phyloP scores from a whole-genome alignment of 129 eudicot species.

The Deinandra increscens region DNA sequence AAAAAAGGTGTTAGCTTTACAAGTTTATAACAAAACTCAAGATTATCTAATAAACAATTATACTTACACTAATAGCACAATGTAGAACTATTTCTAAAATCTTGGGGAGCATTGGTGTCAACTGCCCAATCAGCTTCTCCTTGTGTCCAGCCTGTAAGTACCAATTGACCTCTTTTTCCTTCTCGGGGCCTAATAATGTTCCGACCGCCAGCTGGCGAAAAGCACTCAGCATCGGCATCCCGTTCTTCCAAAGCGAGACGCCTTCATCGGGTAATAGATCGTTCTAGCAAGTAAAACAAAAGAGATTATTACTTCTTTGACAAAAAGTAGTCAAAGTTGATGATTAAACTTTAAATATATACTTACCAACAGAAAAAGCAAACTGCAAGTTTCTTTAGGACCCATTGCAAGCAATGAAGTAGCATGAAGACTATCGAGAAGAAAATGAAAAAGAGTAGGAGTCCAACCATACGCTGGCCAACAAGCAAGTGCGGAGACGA shows the following conservation, averaged over 20 bases:
- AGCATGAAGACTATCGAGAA: conserved; percentile 83
- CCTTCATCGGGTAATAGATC: conserved; percentile 91
- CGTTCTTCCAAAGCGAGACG: conserved; percentile 76
- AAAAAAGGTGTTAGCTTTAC: conserved; percentile 10
- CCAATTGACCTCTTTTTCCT: conserved; percentile 85
- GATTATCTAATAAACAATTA: background rate
- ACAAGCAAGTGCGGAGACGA: conserved; percentile 84
- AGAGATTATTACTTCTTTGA: conserved; percentile 2
- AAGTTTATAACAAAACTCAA: conserved; percentile 20
- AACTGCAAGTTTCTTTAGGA: conserved; percentile 89
- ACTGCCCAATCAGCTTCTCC: conserved; percentile 69
- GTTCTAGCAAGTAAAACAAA: conserved; percentile 41
- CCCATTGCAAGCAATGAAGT: conserved; percentile 81
- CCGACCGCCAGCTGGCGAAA: conserved; percentile 69
- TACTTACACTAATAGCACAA: conserved; percentile 78
- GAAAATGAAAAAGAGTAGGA: conserved; percentile 77
- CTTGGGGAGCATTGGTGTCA: conserved; percentile 66
- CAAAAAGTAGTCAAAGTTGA: background rate
- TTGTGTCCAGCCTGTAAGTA: conserved; percentile 63
- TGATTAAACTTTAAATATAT: conserved; percentile 3
- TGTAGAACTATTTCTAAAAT: conserved; percentile 67
- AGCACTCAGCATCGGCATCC: conserved; percentile 74
- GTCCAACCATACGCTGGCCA: conserved; percentile 96
- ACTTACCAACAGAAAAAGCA: conserved; percentile 73
- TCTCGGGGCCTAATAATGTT: conserved; percentile 66